A percentile compares a stretch with the other conserved stretches of the same genome.
Evolutionary conservation across 1,139 yeast genomes (phyloP).

Genomic region (Ashbya aceris): DNA sequence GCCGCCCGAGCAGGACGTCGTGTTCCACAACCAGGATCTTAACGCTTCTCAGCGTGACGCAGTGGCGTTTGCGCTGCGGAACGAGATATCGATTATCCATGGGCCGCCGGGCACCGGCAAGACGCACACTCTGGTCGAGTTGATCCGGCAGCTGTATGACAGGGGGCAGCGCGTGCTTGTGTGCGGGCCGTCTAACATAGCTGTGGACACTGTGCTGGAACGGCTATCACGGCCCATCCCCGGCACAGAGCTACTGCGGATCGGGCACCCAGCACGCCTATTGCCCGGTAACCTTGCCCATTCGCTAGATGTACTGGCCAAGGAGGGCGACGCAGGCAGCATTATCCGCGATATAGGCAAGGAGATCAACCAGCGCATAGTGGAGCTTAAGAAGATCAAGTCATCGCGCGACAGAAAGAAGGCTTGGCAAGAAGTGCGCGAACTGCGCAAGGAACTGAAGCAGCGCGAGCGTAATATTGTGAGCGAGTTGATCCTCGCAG

Average conservation of each 20-base stretch:
- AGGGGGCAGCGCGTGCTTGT: conserved; percentile 65
- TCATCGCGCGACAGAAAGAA: conserved; percentile 54
- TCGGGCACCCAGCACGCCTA: conserved; percentile 91
- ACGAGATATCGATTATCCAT: conserved; percentile 51
- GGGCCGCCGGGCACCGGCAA: conserved; percentile 82
- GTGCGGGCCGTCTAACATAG: conserved; percentile 93
- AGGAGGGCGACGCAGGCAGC: conserved; percentile 50
- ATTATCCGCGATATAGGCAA: conserved; percentile 57
- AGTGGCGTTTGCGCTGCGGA: conserved; percentile 40
- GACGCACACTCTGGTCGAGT: conserved; percentile 80
- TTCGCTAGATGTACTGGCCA: conserved; percentile 67
- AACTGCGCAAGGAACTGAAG: conserved; percentile 59
- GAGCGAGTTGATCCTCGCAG: conserved; percentile 45
- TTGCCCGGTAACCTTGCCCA: conserved; percentile 55
- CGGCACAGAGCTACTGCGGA: conserved; percentile 53
- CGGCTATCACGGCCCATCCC: conserved; percentile 48
- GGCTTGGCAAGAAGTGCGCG: conserved; percentile 61
- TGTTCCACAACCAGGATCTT: conserved; percentile 43
- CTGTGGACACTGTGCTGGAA: conserved; percentile 87
- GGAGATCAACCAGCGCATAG: conserved; percentile 58
- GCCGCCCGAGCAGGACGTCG: conserved; percentile 10
- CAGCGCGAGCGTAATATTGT: conserved; percentile 57
- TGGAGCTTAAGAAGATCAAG: conserved; percentile 55
- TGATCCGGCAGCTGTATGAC: conserved; percentile 62
- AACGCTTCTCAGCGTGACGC: conserved; percentile 72